Conservation (phyloP, 805 yeast genomes). For the Zygosaccharomyces siamensis region DNA sequence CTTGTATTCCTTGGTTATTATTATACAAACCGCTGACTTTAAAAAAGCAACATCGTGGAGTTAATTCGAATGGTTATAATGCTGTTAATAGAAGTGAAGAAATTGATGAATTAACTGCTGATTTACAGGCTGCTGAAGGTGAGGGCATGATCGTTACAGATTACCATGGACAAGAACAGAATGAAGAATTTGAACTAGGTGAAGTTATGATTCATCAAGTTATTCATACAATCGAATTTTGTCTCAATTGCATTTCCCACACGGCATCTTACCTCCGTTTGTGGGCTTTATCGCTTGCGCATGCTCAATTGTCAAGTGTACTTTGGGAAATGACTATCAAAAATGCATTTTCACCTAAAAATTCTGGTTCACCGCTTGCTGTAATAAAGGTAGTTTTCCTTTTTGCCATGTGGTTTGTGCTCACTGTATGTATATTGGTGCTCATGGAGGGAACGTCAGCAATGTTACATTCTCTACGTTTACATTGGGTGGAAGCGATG, state of each 20-base stretch:
- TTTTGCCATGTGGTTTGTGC: slow-evolving; percentile 91
- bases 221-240: slow-evolving; percentile 95
- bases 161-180: slow-evolving; percentile 39
- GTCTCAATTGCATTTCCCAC: slow-evolving; percentile 95
- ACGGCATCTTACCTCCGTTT: slow-evolving; percentile 94
- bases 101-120: slow-evolving; percentile 14
- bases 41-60: slow-evolving; percentile 47
- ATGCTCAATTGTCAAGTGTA: slow-evolving; percentile 91
- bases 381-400: slow-evolving; percentile 69
- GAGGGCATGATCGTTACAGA: slow-evolving; percentile 44
- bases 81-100: slow-evolving; percentile 27
- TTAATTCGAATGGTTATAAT: slow-evolving; percentile 40
- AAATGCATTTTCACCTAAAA: slow-evolving; percentile 57
- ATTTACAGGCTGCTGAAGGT: slow-evolving; percentile 35
- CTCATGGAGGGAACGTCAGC: slow-evolving; percentile 99
- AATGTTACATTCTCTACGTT: slow-evolving; percentile 95
- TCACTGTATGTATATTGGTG: slow-evolving; percentile 87
- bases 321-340: slow-evolving; percentile 94
- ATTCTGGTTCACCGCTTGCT: slow-evolving; percentile 52
- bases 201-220: slow-evolving; percentile 96
- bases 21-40: slow-evolving; percentile 76
- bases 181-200: slow-evolving; percentile 69
- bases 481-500: slow-evolving; percentile 99
- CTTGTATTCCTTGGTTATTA: slow-evolving; percentile 90
- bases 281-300: slow-evolving; percentile 97